phyloP scores from a whole-genome alignment of 169 alveolate genomes.

The Cryptosporidium bovis region DNA sequence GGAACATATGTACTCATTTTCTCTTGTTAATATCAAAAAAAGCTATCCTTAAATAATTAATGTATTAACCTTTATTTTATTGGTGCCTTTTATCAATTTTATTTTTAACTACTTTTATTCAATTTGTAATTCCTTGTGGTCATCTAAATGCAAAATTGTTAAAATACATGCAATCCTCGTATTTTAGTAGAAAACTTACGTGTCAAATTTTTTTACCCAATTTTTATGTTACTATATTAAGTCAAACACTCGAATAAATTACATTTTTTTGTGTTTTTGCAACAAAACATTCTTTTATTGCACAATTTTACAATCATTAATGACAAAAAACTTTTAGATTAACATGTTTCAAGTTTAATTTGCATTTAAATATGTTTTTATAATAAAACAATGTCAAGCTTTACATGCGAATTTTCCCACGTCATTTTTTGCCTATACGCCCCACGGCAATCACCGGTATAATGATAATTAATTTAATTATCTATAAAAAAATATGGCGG shows the following conservation, averaged over 20 bases:
- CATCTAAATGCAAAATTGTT: background rate
- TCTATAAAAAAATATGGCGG: background rate
- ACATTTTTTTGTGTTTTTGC: too few species aligned
- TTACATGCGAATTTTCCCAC: too few species aligned
- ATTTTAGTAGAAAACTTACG: constrained; percentile 14
- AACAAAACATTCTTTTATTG: too few species aligned
- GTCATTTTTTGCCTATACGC: background rate
- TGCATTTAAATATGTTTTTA: too few species aligned
- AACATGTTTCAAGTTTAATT: too few species aligned
- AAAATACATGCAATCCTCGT: constrained; percentile 55
- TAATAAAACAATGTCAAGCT: too few species aligned
- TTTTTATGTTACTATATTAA: too few species aligned
- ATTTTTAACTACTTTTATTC: background rate
- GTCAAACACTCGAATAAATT: too few species aligned
- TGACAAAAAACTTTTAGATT: too few species aligned
- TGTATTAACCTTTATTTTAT: background rate
- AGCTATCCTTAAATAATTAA: background rate
- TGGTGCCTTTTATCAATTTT: background rate
- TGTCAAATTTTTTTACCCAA: too few species aligned
- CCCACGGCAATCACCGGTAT: background rate
- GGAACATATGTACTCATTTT: constrained; percentile 62
- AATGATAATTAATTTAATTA: background rate
- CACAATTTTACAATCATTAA: too few species aligned
- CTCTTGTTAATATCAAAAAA: background rate
- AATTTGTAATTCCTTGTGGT: background rate